Conservation (phyloP, 2,329 filamentous ascomycete genomes). For the Dactylellina haptotyla region DNA sequence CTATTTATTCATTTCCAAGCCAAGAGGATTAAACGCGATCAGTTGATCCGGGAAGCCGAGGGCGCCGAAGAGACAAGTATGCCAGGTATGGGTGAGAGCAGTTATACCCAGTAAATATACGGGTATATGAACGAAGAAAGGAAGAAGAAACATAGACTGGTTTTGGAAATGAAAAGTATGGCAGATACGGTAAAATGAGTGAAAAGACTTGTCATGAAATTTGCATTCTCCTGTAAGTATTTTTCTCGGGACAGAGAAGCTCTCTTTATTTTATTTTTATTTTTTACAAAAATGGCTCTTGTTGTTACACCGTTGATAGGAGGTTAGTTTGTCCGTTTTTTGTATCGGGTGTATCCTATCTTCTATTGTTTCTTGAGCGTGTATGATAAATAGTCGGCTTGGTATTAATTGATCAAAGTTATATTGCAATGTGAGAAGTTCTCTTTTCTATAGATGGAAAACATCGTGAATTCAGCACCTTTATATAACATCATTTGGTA, state of each 20-base stretch:
- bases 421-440: too few species aligned
- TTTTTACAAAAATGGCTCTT: neutral
- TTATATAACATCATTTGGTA: too few species aligned
- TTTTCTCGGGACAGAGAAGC: neutral
- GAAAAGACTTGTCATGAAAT: neutral
- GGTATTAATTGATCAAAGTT: too few species aligned
- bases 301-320: neutral
- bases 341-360: neutral
- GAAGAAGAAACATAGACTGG: too few species aligned
- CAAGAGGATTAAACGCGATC: conserved; percentile 61
- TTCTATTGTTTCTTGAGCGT: neutral
- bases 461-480: too few species aligned
- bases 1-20: conserved; percentile 68
- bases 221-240: conserved; percentile 30
- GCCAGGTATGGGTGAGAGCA: conserved; percentile 26
- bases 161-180: neutral
- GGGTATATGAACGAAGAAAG: too few species aligned
- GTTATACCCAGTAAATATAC: conserved; percentile 47
- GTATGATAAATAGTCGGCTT: too few species aligned
- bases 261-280: too few species aligned
- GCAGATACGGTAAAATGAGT: neutral
- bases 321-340: neutral
- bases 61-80: conserved; percentile 58
- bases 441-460: too few species aligned
- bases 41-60: conserved; percentile 64